These are phyloP conservation scores for Nicotiana sylvestris DNA, from an alignment of 257 asterid species.

Conservation along the genomic window DNA sequence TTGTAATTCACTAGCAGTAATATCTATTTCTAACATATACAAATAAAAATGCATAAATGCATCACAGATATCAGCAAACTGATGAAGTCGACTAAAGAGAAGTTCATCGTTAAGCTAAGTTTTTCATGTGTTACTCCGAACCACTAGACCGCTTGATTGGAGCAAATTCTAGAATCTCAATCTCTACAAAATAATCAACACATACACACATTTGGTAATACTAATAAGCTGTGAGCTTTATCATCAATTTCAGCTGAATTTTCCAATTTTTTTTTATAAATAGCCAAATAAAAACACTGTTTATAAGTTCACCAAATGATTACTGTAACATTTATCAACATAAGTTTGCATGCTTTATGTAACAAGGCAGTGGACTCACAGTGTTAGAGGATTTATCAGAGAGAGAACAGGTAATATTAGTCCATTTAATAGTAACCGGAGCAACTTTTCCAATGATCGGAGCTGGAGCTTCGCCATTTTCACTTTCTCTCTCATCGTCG, in stretches of 20 bases:
- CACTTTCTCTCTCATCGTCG: conserved; percentile 11
- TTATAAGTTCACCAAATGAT: neutral
- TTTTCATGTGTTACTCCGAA: neutral
- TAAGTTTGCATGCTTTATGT: no score
- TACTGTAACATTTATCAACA: neutral
- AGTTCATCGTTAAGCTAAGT: neutral
- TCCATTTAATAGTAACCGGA: conserved; percentile 75
- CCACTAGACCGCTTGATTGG: neutral
- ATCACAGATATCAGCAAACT: neutral
- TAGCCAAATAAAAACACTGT: neutral
- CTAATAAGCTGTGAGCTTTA: neutral
- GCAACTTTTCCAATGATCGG: conserved; percentile 41
- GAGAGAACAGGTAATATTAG: conserved; percentile 68
- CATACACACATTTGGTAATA: neutral
- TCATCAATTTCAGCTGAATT: neutral
- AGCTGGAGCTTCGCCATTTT: conserved; percentile 27
- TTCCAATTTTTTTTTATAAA: neutral
- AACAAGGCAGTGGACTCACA: conserved; percentile 27
- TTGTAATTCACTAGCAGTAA: neutral
- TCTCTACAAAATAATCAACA: neutral
- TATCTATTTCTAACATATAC: neutral
- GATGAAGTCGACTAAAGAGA: neutral
- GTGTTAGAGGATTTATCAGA: conserved; percentile 63
- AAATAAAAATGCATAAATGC: neutral
- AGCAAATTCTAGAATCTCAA: neutral